phyloP scores from a whole-genome alignment of 352 stramenopile genomes.

The Pilasporangium apinafurcum region DNA sequence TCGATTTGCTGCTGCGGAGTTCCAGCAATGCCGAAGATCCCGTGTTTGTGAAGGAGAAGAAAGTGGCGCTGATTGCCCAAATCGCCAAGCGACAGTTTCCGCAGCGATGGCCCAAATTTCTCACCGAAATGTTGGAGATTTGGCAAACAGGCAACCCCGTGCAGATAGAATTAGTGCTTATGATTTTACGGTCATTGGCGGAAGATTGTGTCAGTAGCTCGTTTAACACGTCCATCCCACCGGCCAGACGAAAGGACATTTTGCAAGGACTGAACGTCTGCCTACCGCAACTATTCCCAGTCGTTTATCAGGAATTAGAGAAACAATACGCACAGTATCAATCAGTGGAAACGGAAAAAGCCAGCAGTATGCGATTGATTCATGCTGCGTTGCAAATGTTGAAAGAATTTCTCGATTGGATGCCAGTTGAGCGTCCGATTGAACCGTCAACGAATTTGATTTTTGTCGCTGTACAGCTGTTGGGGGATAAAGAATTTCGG shows the following conservation, averaged over 20 bases:
- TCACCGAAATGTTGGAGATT: constrained; percentile 56
- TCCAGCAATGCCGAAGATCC: constrained; percentile 13
- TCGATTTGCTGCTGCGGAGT: constrained; percentile 38
- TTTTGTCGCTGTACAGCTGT: constrained; percentile 44
- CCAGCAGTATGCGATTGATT: constrained; percentile 44
- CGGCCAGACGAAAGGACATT: constrained; percentile 69
- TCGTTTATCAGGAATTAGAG: constrained; percentile 71
- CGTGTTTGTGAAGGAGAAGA: constrained; percentile 72
- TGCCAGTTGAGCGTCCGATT: constrained; percentile 58
- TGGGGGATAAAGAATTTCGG: constrained; percentile 49
- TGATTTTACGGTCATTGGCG: constrained; percentile 63
- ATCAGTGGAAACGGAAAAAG: constrained; percentile 11
- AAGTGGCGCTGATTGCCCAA: constrained; percentile 59
- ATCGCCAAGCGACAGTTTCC: constrained; percentile 79
- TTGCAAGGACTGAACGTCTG: constrained; percentile 72
- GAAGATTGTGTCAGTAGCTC: constrained; percentile 77
- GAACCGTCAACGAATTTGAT: constrained; percentile 55
- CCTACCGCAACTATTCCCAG: constrained; percentile 54
- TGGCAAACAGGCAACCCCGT: constrained; percentile 31
- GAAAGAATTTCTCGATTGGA: constrained; percentile 81
- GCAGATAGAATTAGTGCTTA: constrained; percentile 65
- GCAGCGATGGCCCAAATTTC: constrained; percentile 69
- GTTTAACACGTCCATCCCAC: constrained; percentile 76
- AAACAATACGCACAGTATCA: constrained; percentile 59
- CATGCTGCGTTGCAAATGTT: constrained; percentile 62